Evolutionary conservation across 768 basidiomycete species (phyloP), one percentile per base, ranked within the genome.

Genomic region (Hypholoma fasciculare): DNA sequence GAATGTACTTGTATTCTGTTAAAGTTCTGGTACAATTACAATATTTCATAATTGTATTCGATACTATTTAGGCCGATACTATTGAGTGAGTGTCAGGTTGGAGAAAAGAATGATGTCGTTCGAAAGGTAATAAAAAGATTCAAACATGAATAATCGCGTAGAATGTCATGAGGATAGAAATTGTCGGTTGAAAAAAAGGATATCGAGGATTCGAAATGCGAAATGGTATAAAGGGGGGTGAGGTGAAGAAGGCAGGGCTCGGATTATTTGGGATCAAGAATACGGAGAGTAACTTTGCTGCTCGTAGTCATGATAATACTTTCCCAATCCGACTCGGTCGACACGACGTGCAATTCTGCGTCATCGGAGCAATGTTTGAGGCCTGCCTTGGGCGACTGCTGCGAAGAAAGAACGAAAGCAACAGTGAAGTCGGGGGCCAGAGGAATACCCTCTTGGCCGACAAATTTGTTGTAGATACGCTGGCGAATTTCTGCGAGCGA

Each of bases 391-490:
- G 54, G 64, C 58, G 63, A 54, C 50, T 50, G 23, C 37, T 56
- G 50, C 36, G 53, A 42, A 8, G 36, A 63, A 51, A 81, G 75
- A 50, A 81, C 63, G 63, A 85, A 80, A 12, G 81, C 83, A 34
- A 90, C 67, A 9, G 74, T 74, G 68, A 90, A 90, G 1, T 76
- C 68, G 6, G 76, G 69, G 1, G 77, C 76, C 27, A 89, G 78
- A 12, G 77, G 74, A 40, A 85, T 61, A 52, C 78, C 80, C 67
- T 85, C 87, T 61, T 84, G 80, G n/a, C 77, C 75, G n/a, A 80
- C 75, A 64, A 91, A 85, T 64, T 89, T 89, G 49, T 85, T 82
- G 60, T 82, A 80, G 13, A 91, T 71, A 50, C 79, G 78, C 49
- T 72, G 72, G 52, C 86, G 84, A 9, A 89, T 60, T 37, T 83